Conservation (phyloP, 2,329 filamentous ascomycete species). For the Coniella vitis region DNA sequence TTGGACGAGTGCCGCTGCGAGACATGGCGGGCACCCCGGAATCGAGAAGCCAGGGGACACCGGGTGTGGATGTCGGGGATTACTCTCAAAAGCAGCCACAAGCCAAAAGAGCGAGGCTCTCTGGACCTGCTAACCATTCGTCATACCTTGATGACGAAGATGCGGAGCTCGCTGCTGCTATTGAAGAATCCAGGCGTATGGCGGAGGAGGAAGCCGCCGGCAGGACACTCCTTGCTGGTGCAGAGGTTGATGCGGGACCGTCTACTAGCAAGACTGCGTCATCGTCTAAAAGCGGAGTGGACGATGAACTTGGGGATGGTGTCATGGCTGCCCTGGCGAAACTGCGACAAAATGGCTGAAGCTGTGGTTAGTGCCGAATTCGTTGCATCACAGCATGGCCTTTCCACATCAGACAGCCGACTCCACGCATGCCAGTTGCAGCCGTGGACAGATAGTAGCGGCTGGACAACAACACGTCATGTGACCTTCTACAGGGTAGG, state of each 20-base stretch:
- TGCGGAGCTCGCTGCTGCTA: constrained; percentile 40
- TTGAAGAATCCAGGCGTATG: constrained; percentile 39
- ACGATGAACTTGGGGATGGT: constrained; percentile 46
- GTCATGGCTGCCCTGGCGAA: constrained; percentile 56
- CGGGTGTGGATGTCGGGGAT: constrained; percentile 16
- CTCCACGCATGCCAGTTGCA: too few relatives aligned
- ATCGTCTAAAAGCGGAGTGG: constrained; percentile 19
- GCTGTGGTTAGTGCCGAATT: not conserved
- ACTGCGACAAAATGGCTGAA: constrained; percentile 39
- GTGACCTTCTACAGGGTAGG: too few relatives aligned
- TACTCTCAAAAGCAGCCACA: not conserved
- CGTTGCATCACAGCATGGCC: not conserved
- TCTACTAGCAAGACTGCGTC: constrained; percentile 10
- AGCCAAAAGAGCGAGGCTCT: constrained; percentile 25
- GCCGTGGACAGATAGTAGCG: too few relatives aligned
- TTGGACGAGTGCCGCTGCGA: constrained; percentile 15
- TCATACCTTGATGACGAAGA: constrained; percentile 41
- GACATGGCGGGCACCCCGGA: constrained; percentile 13
- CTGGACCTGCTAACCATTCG: constrained; percentile 27
- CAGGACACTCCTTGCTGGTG: constrained; percentile 12
- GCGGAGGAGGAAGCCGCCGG: constrained; percentile 24
- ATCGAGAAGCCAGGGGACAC: constrained; percentile 31
- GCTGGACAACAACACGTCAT: too few relatives aligned
- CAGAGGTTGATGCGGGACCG: constrained; percentile 5
- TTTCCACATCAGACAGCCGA: not conserved